phyloP scores from a whole-genome alignment of 305 asterid genomes.

The Fraxinus angustifolia region DNA sequence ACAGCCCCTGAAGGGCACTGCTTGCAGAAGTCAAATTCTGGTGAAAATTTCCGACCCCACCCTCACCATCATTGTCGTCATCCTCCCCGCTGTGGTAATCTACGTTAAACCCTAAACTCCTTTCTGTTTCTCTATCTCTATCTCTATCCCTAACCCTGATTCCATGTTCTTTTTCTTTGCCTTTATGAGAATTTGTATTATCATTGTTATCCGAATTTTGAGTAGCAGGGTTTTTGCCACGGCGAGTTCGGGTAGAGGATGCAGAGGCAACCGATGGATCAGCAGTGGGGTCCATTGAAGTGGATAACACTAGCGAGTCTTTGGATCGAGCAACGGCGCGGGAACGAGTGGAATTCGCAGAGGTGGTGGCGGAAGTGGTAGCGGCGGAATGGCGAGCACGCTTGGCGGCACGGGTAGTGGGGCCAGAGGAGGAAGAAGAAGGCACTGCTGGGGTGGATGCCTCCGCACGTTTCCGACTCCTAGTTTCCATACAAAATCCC shows the following conservation, averaged over 20 bases:
- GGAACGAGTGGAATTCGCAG: conserved; percentile 62
- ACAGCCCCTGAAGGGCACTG: conserved; percentile 89
- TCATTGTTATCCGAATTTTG: conserved; percentile 51
- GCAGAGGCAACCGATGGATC: conserved; percentile 79
- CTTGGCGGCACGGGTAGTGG: conserved; percentile 75
- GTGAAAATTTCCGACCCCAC: conserved; percentile 81
- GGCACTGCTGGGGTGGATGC: conserved; percentile 95
- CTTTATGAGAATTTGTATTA: conserved; percentile 59
- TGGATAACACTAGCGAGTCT: conserved; percentile 31
- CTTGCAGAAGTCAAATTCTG: conserved; percentile 92
- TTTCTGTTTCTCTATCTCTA: conserved; percentile 46
- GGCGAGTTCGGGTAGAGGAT: conserved; percentile 70
- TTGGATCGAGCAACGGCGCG: conserved; percentile 52
- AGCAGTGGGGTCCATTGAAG: conserved; percentile 70
- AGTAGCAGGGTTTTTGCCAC: conserved; percentile 62
- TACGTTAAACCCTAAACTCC: conserved; percentile 66
- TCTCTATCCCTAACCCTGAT: conserved; percentile 46
- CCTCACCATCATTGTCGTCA: conserved; percentile 78
- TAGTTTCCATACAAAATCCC: conserved; percentile 99
- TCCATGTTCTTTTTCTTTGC: conserved; percentile 87
- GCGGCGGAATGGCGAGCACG: conserved; percentile 64
- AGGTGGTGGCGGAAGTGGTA: conserved; percentile 25
- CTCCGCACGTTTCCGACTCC: conserved; percentile 99
- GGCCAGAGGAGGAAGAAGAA: conserved; percentile 55
- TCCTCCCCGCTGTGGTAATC: conserved; percentile 69